Evolutionary conservation across 2,329 filamentous ascomycete genomes (phyloP), one percentile per base, ranked within the genome.

Genomic region (Trichophyton schoenleinii): DNA sequence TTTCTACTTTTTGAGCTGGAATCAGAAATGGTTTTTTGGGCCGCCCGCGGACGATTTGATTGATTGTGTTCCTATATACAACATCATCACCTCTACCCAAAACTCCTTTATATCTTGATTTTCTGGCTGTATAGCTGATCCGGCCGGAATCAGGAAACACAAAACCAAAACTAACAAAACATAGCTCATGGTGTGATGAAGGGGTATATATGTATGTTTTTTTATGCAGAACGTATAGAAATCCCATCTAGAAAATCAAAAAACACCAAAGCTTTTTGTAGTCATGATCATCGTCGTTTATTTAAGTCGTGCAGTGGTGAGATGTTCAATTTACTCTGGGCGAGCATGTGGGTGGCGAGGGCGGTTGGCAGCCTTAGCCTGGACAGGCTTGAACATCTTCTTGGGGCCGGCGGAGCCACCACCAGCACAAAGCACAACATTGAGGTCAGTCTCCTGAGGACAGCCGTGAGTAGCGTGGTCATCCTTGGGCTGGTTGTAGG

Each of bases 391-490:
- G 36, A 63, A 53, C 55, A 61, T 60, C 42, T 62, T 62, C 25
- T n/a, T 60, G 20, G 36, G 28, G 9, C 46, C 41, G 20, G 58
- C 58, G 31, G 55, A 53, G 49, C 60, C 48, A 49, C 62, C 62
- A 34, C 15, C 57, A 46, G 41, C 15, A 60, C 74, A 74, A 59
- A 77, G 67, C 60, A 64, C 68, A 58, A 77, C 61, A 22, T 64
- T 63, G 60, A 77, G 70, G 59, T 67, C 66, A 58, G 72, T 69
- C 62, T 68, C 55, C 61, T 71, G 68, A 52, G 71, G 68, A 68
- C 74, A 77, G 61, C 72, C 71, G 64, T 75, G 72, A 53, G 74
- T 77, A 44, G 74, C 74, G 44, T 71, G 68, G 68, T 76, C 68
- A 66, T 76, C 74, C 31, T 68, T 67, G 15, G 73, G 73, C 63